Percentiles rank a stretch among this genome's conserved stretches.
Conservation (phyloP, 768 basidiomycete genomes). For the Serendipita sp. region DNA sequence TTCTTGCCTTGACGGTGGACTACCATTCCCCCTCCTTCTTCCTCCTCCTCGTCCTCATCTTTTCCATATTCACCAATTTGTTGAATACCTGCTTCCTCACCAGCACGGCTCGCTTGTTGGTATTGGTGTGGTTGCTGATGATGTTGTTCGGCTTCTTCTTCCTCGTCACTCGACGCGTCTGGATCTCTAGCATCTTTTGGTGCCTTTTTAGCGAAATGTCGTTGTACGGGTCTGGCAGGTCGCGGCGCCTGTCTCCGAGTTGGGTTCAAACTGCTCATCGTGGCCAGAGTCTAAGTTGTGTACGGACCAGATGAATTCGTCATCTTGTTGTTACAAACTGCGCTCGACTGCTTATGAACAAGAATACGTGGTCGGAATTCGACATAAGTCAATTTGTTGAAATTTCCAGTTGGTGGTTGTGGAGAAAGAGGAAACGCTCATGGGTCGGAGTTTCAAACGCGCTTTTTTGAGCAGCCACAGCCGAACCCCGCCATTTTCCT, state of each 20-base stretch:
- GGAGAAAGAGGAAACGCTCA: no score
- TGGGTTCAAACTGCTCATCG: neutral
- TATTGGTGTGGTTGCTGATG: slow-evolving; percentile 30
- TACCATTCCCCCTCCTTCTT: slow-evolving; percentile 22
- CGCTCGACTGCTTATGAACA: no score
- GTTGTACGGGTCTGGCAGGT: slow-evolving; percentile 61
- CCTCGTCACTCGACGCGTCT: slow-evolving; percentile 32
- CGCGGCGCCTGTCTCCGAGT: slow-evolving; percentile 57
- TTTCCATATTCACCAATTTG: slow-evolving; percentile 34
- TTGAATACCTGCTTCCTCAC: slow-evolving; percentile 25
- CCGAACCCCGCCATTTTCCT: no score
- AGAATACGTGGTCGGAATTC: no score
- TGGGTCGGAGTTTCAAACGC: no score
- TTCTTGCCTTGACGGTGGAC: neutral
- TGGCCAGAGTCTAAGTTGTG: no score
- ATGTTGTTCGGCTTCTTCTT: slow-evolving; percentile 14
- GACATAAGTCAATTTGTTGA: no score
- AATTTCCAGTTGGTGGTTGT: no score
- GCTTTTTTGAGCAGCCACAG: no score
- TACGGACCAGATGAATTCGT: no score
- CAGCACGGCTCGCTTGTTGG: slow-evolving; percentile 35
- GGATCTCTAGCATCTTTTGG: slow-evolving; percentile 62
- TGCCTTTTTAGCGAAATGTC: slow-evolving; percentile 84
- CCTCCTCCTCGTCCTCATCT: slow-evolving; percentile 27
- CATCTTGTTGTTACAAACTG: no score